Evolutionary conservation across 192 early-diverging fungal species (phyloP).

Genomic region (Rhizophagus clarus): DNA sequence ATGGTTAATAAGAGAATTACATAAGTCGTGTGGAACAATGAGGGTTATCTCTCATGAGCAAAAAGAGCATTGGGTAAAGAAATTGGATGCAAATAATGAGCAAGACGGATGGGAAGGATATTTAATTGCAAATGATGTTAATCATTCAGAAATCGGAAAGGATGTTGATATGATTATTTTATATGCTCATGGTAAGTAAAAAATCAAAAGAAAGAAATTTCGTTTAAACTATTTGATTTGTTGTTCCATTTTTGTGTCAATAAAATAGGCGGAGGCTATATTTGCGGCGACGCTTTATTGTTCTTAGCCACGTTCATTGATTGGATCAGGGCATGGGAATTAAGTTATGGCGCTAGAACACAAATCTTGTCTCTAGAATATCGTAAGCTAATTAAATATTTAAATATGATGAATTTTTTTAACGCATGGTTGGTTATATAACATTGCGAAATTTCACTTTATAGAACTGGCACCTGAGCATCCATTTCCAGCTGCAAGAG

Average conservation of each 20-base stretch:
- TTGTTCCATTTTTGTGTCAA: neutral
- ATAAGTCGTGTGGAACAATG: neutral
- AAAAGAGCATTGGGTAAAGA: neutral
- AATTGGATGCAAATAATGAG: neutral
- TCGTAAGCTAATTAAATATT: slow-evolving; percentile 13
- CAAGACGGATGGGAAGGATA: neutral
- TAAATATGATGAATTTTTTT: neutral
- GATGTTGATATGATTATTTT: slow-evolving; percentile 25
- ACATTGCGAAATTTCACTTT: neutral
- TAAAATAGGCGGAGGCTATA: slow-evolving; percentile 11
- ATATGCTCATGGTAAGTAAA: slow-evolving; percentile 30
- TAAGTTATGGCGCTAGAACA: slow-evolving; percentile 4
- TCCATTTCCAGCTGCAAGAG: slow-evolving; percentile 2
- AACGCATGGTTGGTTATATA: neutral
- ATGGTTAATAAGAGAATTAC: neutral
- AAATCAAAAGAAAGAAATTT: neutral
- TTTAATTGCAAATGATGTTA: slow-evolving; percentile 13
- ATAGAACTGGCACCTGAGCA: slow-evolving; percentile 20
- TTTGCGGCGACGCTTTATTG: neutral
- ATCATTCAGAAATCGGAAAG: slow-evolving; percentile 3
- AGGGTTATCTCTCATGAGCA: neutral
- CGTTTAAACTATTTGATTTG: neutral
- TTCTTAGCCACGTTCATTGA: neutral
- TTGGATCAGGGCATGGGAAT: slow-evolving; percentile 25
- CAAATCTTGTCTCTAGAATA: slow-evolving; percentile 28